phyloP scores from a whole-genome alignment of 2,329 filamentous ascomycete genomes.

The Lecanicillium sp. region DNA sequence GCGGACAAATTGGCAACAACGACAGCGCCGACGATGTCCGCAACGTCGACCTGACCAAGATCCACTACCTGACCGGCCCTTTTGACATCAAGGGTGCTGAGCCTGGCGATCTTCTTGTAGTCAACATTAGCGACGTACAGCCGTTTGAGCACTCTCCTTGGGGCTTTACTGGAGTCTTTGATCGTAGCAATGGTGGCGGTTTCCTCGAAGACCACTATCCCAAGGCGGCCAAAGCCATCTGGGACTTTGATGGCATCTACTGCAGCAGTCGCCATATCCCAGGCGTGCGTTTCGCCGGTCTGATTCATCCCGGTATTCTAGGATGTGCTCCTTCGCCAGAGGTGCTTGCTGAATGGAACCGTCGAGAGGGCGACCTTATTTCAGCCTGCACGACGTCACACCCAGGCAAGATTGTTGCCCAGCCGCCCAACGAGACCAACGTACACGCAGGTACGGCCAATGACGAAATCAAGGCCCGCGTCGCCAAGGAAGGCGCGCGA shows the following conservation, averaged over 20 bases:
- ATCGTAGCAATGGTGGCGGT: slow-evolving; percentile 74
- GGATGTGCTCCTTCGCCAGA: slow-evolving; percentile 79
- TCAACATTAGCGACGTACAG: slow-evolving; percentile 91
- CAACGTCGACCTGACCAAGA: slow-evolving; percentile 73
- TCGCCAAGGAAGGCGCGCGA: slow-evolving; percentile 71
- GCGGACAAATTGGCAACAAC: slow-evolving; percentile 81
- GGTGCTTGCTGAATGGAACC: slow-evolving; percentile 75
- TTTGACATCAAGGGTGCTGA: slow-evolving; percentile 81
- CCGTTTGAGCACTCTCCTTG: slow-evolving; percentile 79
- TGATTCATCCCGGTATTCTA: slow-evolving; percentile 88
- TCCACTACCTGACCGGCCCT: slow-evolving; percentile 85
- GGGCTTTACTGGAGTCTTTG: slow-evolving; percentile 84
- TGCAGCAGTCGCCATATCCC: slow-evolving; percentile 83
- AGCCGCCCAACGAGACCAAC: slow-evolving; percentile 65
- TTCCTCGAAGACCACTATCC: slow-evolving; percentile 86
- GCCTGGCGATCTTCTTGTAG: slow-evolving; percentile 75
- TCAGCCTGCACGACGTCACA: slow-evolving; percentile 41
- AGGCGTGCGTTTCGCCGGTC: slow-evolving; percentile 76
- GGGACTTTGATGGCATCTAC: slow-evolving; percentile 53
- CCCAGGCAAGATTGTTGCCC: slow-evolving; percentile 64
- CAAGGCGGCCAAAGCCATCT: slow-evolving; percentile 57
- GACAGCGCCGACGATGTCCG: slow-evolving; percentile 84
- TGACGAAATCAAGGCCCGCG: slow-evolving; percentile 51
- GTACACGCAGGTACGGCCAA: slow-evolving; percentile 63
- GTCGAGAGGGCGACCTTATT: slow-evolving; percentile 74